Base-by-base conservation (phyloP, 306 rosid species). In the Arachis hypogaea region DNA sequence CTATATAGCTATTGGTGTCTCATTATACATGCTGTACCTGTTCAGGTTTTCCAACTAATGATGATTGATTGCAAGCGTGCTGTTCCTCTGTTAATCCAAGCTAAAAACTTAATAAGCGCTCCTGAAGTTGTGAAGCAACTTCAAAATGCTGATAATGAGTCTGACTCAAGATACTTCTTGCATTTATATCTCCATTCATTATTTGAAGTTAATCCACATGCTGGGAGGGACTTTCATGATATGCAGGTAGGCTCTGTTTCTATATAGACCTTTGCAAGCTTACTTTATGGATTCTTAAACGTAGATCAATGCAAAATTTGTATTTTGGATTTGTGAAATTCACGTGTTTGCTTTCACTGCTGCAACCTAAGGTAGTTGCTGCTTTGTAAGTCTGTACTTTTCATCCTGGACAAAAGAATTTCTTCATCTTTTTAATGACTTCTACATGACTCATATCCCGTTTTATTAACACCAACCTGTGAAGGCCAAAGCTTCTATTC, bases 161-260 rank as follows among this genome's bases (percentile, higher is more conserved):
- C 84, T 49, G 90, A 91, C 70, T 76, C 74, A 76, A 82, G 88
- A 85, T 87, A 84, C 80, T 91, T 86, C 80, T 83, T 91, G 85
- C 91, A 91, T 69, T 78, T 76, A 38, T 91, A 91, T 82, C 86
- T 91, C 84, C 95, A 91, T 81, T 79, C 95, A 36, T 79, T 92
- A 75, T 92, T 89, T 84, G 97, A 84, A 87, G 93, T 82, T 58
- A 81, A 85, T 47, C 90, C 96, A 60, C 90, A 89, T 76, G 88
- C 86, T 54, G 96, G 96, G 74, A 92, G 69, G 85, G 96, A 89
- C 61, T 92, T 79, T 81, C 97, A 92, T 77, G 91, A 92, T 69
- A 78, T 92, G 88, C 97, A 89, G 97, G 97, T 92, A 83, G 50
- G 18, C 65, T 54, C 52, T 11, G 29, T 54, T 83, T 59, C 67